Conservation (phyloP, 495 filamentous ascomycete species). For the Xylaria curta region DNA sequence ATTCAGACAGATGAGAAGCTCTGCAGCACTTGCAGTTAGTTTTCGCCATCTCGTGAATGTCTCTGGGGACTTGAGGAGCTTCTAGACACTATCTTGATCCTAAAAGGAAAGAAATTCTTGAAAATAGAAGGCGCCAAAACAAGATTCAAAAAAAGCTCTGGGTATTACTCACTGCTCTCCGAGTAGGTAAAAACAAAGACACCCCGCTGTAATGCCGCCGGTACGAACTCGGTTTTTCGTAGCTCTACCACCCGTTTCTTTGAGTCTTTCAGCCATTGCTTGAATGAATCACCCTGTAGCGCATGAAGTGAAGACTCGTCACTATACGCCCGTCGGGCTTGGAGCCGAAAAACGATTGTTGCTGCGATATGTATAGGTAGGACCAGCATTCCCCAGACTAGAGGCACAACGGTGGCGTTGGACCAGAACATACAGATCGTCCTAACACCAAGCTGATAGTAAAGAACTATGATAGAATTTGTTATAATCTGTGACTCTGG, state of each 20-base stretch:
- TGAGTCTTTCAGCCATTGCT: neutral
- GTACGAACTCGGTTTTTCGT: constrained; percentile 4
- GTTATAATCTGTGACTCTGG: neutral
- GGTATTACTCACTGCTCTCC: constrained; percentile 3
- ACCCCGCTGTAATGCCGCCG: neutral
- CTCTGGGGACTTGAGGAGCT: too few relatives aligned
- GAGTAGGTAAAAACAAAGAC: neutral
- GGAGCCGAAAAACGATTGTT: constrained; percentile 21
- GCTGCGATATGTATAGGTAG: constrained; percentile 23
- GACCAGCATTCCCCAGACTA: constrained; percentile 27
- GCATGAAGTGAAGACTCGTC: constrained; percentile 10
- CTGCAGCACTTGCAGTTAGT: too few relatives aligned
- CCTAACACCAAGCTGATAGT: constrained; percentile 27
- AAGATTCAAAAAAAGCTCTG: too few relatives aligned
- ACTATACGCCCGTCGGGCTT: constrained; percentile 7
- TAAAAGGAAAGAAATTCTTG: too few relatives aligned
- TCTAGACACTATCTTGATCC: too few relatives aligned
- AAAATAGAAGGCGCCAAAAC: too few relatives aligned
- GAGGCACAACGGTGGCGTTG: constrained; percentile 9
- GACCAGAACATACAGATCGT: constrained; percentile 26
- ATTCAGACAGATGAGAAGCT: constrained; percentile 17
- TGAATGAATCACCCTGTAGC: neutral
- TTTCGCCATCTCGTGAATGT: too few relatives aligned
- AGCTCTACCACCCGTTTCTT: neutral
- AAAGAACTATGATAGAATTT: neutral